Conservation (phyloP, 768 basidiomycete species). For the Tricholoma bakamatsutake region DNA sequence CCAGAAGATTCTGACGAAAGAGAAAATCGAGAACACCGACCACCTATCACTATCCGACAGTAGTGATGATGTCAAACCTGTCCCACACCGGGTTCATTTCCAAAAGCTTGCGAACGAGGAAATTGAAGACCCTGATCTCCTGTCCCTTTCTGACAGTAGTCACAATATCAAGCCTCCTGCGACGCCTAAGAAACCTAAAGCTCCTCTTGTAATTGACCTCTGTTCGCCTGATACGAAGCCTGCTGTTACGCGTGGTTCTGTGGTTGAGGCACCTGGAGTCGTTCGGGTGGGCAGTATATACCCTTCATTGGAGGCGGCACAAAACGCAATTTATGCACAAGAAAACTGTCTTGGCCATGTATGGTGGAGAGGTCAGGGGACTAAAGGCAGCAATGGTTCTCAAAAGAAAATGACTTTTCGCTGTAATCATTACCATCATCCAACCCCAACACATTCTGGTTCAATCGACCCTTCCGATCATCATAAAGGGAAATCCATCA, state of each 20-base stretch:
- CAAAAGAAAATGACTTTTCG: slow-evolving; percentile 12
- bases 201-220: slow-evolving; percentile 1
- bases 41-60: neutral
- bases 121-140: neutral
- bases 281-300: slow-evolving; percentile 1
- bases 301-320: slow-evolving; percentile 5
- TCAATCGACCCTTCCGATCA: slow-evolving; percentile 15
- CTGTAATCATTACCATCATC: slow-evolving; percentile 14
- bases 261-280: neutral
- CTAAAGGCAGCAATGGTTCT: slow-evolving; percentile 2
- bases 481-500: slow-evolving; percentile 13
- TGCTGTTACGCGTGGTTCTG: neutral
- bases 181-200: neutral
- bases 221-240: neutral
- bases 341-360: slow-evolving; percentile 10
- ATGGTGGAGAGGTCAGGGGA: slow-evolving; percentile 16
- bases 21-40: neutral
- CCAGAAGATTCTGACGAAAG: neutral
- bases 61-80: neutral
- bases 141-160: slow-evolving; percentile 1
- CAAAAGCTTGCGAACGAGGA: neutral
- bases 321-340: slow-evolving; percentile 9
- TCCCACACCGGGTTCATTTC: neutral
- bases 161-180: neutral
- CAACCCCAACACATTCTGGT: slow-evolving; percentile 8